Conservation (phyloP, 2,329 filamentous ascomycete genomes). For the Colletotrichum endophyticum region DNA sequence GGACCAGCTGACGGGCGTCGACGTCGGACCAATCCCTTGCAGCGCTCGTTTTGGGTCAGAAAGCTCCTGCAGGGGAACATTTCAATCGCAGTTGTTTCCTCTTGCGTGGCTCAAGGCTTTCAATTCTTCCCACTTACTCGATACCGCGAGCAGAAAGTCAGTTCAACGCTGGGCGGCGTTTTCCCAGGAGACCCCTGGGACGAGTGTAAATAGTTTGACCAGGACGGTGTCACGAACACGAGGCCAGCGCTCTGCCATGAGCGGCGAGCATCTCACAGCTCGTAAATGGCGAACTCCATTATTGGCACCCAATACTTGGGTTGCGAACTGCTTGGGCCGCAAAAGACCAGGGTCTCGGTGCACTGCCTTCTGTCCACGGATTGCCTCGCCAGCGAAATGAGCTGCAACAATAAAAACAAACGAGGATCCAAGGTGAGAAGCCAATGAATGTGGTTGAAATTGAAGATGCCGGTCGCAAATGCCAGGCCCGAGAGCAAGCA, state of each 20-base stretch:
- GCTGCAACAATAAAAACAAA: constrained; percentile 24
- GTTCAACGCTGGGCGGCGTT: too few species aligned
- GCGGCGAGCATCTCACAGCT: background rate
- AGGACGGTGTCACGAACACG: constrained; percentile 3
- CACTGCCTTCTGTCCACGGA: background rate
- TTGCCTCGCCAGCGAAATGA: constrained; percentile 28
- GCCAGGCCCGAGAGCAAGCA: constrained; percentile 5
- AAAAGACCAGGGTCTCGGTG: constrained; percentile 1
- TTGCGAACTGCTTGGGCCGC: constrained; percentile 11
- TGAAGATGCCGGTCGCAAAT: background rate
- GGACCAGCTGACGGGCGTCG: background rate
- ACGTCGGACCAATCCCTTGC: background rate
- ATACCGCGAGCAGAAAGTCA: background rate
- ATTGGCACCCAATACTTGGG: constrained; percentile 16
- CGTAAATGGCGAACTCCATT: constrained; percentile 1
- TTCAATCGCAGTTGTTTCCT: background rate
- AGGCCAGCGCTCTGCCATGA: background rate
- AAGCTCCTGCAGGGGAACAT: background rate
- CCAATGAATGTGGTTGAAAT: constrained; percentile 13
- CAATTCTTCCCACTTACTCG: background rate
- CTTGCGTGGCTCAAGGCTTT: background rate
- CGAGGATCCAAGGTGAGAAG: background rate
- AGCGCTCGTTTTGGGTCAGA: background rate
- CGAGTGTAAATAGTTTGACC: background rate
- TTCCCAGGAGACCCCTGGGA: background rate